Conservation (phyloP, 75 land plant species). For the Selaginella moellendorffii region DNA sequence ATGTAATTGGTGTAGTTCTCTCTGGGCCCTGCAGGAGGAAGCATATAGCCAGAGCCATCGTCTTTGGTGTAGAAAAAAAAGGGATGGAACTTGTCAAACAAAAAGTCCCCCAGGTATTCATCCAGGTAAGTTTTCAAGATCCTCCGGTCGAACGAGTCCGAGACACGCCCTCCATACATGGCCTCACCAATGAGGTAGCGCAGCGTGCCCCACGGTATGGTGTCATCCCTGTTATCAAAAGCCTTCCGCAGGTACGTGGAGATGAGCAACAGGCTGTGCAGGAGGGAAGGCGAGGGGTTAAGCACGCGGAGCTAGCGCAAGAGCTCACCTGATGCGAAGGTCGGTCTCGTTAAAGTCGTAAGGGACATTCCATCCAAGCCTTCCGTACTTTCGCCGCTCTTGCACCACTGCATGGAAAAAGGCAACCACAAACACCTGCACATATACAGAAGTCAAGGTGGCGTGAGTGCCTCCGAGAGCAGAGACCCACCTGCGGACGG, state of each 20-base stretch:
- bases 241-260: slow-evolving; percentile 27
- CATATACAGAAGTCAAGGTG: neutral
- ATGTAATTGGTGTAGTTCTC: slow-evolving; percentile 24
- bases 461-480: neutral
- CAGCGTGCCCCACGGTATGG: slow-evolving; percentile 29
- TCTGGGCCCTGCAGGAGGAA: slow-evolving; percentile 20
- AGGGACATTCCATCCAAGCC: slow-evolving; percentile 31
- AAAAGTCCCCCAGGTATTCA: slow-evolving; percentile 27
- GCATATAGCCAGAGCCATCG: slow-evolving; percentile 14
- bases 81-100: slow-evolving; percentile 28
- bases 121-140: slow-evolving; percentile 28
- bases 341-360: slow-evolving; percentile 30
- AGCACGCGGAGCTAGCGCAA: too few relatives aligned
- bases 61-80: slow-evolving; percentile 14
- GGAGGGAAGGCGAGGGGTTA: too few relatives aligned
- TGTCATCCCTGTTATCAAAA: slow-evolving; percentile 28
- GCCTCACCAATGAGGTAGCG: slow-evolving; percentile 30
- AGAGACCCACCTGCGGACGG: slow-evolving; percentile 18
- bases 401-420: slow-evolving; percentile 31
- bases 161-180: slow-evolving; percentile 31
- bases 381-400: slow-evolving; percentile 30
- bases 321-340: slow-evolving; percentile 23
- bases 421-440: slow-evolving; percentile 25
- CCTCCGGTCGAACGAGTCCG: slow-evolving; percentile 28
- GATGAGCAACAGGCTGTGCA: slow-evolving; percentile 24